Evolutionary conservation across 352 stramenopile genomes (phyloP).

Genomic region (Globisporangium apiculatum): DNA sequence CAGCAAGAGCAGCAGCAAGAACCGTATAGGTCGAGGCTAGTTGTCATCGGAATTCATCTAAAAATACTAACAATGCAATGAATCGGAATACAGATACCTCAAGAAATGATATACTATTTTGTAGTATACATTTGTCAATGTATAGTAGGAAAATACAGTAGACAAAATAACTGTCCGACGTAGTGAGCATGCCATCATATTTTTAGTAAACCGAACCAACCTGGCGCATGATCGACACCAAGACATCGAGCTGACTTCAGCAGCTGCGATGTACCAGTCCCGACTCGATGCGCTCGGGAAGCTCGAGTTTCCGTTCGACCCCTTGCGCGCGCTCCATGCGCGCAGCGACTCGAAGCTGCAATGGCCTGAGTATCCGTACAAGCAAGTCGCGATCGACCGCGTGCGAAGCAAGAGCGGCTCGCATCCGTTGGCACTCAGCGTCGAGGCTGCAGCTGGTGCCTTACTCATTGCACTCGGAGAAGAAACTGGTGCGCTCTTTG

Average conservation of each 20-base stretch:
- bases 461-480: constrained; percentile 41
- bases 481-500: constrained; percentile 32
- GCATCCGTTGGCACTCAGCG: constrained; percentile 10
- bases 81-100: too few relatives aligned
- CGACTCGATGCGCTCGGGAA: constrained; percentile 23
- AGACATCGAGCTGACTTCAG: neutral
- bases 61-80: too few relatives aligned
- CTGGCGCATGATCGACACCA: neutral
- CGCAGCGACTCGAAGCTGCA: constrained; percentile 31
- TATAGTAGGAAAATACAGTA: too few relatives aligned
- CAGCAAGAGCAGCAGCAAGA: too few relatives aligned
- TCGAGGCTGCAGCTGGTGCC: constrained; percentile 39
- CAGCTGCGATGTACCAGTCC: constrained; percentile 42
- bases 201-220: too few relatives aligned
- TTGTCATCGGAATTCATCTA: too few relatives aligned
- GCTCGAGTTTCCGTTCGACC: constrained; percentile 53
- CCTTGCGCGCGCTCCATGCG: constrained; percentile 35
- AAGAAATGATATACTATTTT: too few relatives aligned
- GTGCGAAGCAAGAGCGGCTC: constrained; percentile 27
- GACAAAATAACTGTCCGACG: too few relatives aligned
- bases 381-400: constrained; percentile 53
- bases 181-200: too few relatives aligned
- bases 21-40: too few relatives aligned
- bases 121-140: too few relatives aligned
- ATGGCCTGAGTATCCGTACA: constrained; percentile 67